These are phyloP conservation scores for Lojkania enalia DNA, from an alignment of 2,329 filamentous ascomycete genomes.

Conservation along the genomic window DNA sequence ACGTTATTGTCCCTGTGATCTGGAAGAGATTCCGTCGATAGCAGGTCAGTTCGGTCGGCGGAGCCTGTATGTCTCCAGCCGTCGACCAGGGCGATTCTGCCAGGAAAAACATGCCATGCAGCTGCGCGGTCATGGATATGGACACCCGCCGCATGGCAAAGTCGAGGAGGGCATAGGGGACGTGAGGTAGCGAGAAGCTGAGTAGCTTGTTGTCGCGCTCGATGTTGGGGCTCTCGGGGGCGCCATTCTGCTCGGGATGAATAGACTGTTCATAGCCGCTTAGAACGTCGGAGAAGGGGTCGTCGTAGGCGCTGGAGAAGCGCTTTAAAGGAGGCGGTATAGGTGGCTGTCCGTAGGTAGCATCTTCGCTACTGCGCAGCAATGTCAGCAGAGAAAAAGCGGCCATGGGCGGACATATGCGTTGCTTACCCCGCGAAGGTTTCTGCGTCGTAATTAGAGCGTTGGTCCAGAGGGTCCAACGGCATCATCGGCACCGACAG, in stretches of 20 bases:
- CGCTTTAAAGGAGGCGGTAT: conserved; percentile 51
- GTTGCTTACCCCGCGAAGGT: conserved; percentile 61
- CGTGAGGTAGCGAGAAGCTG: conserved; percentile 53
- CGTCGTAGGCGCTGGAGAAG: conserved; percentile 55
- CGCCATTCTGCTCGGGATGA: conserved; percentile 50
- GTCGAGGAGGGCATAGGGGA: conserved; percentile 65
- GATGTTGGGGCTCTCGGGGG: conserved; percentile 59
- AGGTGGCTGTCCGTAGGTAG: conserved; percentile 48
- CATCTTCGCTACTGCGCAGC: conserved; percentile 54
- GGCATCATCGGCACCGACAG: conserved; percentile 50
- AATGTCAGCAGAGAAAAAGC: conserved; percentile 33
- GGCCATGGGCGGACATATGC: conserved; percentile 18
- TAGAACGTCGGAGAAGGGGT: conserved; percentile 56
- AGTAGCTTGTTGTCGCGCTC: conserved; percentile 64
- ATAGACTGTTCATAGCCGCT: conserved; percentile 53
- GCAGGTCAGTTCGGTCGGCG: conserved; percentile 83
- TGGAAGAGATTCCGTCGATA: conserved; percentile 96
- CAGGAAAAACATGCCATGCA: conserved; percentile 88
- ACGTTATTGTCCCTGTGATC: conserved; percentile 85
- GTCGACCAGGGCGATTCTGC: conserved; percentile 74
- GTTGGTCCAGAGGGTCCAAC: conserved; percentile 61
- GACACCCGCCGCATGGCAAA: conserved; percentile 66
- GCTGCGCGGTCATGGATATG: conserved; percentile 71
- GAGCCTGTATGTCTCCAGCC: conserved; percentile 57
- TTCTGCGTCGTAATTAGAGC: conserved; percentile 63